A percentile compares a stretch with the other conserved stretches of the same genome.
These are phyloP conservation scores for Cucumis variabilis DNA, from an alignment of 331 rosid genomes.

Conservation along the genomic window DNA sequence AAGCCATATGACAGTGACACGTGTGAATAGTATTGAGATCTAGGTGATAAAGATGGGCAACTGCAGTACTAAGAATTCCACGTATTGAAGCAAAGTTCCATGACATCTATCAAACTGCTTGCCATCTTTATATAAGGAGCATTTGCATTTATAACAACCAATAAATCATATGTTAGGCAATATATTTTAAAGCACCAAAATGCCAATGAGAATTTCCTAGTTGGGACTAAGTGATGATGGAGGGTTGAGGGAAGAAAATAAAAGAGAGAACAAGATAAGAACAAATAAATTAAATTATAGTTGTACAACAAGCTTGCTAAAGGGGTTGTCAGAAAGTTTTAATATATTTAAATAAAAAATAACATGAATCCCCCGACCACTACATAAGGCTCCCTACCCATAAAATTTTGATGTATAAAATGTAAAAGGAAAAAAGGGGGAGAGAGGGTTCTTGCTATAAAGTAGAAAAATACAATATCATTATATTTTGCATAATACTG, in stretches of 20 bases:
- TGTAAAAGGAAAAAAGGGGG: neutral
- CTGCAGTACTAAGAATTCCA: conserved; percentile 93
- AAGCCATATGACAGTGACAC: neutral
- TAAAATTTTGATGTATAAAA: no score
- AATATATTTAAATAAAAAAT: no score
- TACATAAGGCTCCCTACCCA: neutral
- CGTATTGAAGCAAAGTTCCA: conserved; percentile 95
- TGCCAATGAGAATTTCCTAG: neutral
- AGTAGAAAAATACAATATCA: neutral
- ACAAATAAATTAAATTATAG: neutral
- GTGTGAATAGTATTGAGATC: conserved; percentile 73
- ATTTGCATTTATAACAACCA: conserved; percentile 80
- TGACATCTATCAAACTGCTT: conserved; percentile 99
- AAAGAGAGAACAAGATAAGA: neutral
- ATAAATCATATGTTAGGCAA: neutral
- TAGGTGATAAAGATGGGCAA: conserved; percentile 87
- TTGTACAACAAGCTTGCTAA: neutral
- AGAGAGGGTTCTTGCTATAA: neutral
- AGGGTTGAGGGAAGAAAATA: neutral
- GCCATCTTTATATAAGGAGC: conserved; percentile 97
- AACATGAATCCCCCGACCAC: neutral
- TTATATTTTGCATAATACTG: conserved; percentile 12
- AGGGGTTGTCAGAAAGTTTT: neutral
- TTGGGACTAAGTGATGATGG: neutral
- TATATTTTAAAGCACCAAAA: neutral